Percentiles rank a stretch among this genome's conserved stretches.
Conservation (phyloP, 2,329 filamentous ascomycete genomes). For the Cryphonectria naterciae region DNA sequence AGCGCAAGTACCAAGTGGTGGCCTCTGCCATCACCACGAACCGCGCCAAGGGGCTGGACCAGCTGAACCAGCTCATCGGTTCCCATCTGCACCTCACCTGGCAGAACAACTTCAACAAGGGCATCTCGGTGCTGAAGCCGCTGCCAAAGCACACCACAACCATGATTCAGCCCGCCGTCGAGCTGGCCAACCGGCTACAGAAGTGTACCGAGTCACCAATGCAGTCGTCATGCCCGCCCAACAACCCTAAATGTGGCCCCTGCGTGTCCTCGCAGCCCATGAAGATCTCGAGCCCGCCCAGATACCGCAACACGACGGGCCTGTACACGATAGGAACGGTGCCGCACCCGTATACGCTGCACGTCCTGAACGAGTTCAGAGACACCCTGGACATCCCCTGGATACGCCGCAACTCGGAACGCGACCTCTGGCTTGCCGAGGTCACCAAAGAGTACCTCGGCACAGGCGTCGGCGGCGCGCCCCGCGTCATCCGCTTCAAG, state of each 20-base stretch:
- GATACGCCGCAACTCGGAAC: conserved; percentile 69
- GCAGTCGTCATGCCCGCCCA: conserved; percentile 82
- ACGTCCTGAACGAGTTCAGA: conserved; percentile 66
- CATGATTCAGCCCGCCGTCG: conserved; percentile 69
- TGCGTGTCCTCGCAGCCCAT: conserved; percentile 70
- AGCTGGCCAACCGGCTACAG: conserved; percentile 75
- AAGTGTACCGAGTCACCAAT: conserved; percentile 76
- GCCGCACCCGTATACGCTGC: conserved; percentile 87
- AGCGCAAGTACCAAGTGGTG: conserved; percentile 68
- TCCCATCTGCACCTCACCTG: conserved; percentile 84
- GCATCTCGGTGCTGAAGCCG: conserved; percentile 82
- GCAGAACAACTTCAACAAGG: conserved; percentile 76
- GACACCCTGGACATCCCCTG: conserved; percentile 64
- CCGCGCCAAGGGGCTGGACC: conserved; percentile 63
- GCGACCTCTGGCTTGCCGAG: conserved; percentile 78
- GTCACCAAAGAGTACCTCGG: conserved; percentile 73
- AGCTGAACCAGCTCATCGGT: conserved; percentile 77
- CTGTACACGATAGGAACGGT: conserved; percentile 85
- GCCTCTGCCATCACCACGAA: conserved; percentile 62
- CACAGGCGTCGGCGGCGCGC: conserved; percentile 62
- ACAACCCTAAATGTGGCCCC: conserved; percentile 71
- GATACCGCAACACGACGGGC: conserved; percentile 72
- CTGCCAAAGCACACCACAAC: conserved; percentile 74
- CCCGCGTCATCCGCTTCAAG: conserved; percentile 77
- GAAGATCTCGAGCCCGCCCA: conserved; percentile 66